Evolutionary conservation across 2,329 filamentous ascomycete species (phyloP), one percentile per base, ranked within the genome.

Genomic region (Setomelanomma holmii): DNA sequence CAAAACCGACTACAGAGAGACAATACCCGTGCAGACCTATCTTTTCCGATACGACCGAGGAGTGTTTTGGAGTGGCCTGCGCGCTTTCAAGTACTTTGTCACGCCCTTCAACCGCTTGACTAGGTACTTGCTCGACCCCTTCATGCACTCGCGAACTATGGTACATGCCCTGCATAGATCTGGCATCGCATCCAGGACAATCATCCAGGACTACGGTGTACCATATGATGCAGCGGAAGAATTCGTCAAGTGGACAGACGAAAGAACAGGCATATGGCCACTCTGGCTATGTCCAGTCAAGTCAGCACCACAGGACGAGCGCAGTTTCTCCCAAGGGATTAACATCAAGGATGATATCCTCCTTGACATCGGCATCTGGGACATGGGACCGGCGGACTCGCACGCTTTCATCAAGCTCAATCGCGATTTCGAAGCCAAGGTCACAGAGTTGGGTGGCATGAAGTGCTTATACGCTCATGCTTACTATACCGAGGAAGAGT

Each of bases 401-500:
- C 76, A 76, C 0, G 79, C 80, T 3, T 93, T 93, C 66, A 80
- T 93, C 10, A 70, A 74, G 40, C 83, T 86, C 62, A 96, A 96
- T 75, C 82, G 88, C 20, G 82, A 81, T 33, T 82, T 96, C 24
- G 91, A 96, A 76, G 76, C 79, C 22, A 89, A 89, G 67, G 82
- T 93, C 1, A 78, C 80, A 40, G 80, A 86, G 61, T 82, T 96
- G 1, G 86, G 87, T 24, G 91, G 91, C 7, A 86, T 89, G 80
- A 96, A 96, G 78, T 96, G 90, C 86, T 79, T 96, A 17, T 96
- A 96, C 74, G 91, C 91, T 4, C 89, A 93, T 68, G 89, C 90
- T 0, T 96, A 92, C 77, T 96, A 95, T 73, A 82, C 84, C 16
- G 84, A 89, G 69, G 76, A 82, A 1, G 85, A 89, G 68, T 91